A percentile compares a stretch with the other conserved stretches of the same genome.
Evolutionary conservation across 1,139 yeast genomes (phyloP).

Genomic region (Magnusiomyces tetraspermus): DNA sequence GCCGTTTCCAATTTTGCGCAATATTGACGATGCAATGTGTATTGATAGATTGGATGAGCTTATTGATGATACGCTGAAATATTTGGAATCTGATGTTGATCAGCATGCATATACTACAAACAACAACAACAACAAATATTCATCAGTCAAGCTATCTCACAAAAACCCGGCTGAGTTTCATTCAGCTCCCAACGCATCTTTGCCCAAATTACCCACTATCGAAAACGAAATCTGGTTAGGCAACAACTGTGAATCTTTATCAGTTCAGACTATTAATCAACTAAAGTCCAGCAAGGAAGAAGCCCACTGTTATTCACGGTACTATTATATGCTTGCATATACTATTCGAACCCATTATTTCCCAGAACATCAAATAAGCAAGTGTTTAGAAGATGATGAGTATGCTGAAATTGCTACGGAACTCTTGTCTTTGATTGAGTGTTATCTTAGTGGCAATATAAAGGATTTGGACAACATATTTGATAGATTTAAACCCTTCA

Average conservation of each 20-base stretch:
- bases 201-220: no score
- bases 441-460: neutral
- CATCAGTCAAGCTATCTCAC: no score
- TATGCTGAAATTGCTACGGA: neutral
- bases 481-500: no score
- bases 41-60: neutral
- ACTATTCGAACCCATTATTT: slow-evolving; percentile 3
- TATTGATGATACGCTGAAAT: neutral
- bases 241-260: no score
- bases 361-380: neutral
- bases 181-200: no score
- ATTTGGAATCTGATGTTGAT: neutral
- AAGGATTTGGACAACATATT: neutral
- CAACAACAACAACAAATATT: no score
- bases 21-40: no score
- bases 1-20: no score
- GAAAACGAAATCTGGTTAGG: no score
- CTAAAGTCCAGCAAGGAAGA: neutral
- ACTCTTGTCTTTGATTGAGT: neutral
- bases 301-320: neutral
- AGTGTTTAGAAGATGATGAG: neutral
- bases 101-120: no score
- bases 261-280: no score
- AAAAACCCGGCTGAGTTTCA: no score
- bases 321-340: slow-evolving; percentile 5